Evolutionary conservation across 148 eudicot species (phyloP).

Genomic region (Rhododendron ovatum): DNA sequence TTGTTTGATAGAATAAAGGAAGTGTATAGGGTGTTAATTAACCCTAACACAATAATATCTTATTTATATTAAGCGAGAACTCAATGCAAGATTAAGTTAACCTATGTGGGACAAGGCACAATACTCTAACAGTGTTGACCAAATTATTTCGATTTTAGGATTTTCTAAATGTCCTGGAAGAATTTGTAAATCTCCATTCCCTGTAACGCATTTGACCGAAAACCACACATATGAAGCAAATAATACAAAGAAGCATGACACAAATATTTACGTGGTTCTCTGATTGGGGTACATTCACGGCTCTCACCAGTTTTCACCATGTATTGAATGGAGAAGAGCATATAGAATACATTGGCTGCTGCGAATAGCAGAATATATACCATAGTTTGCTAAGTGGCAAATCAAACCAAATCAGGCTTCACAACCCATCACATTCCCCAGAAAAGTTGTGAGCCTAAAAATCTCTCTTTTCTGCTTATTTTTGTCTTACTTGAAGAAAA

Average conservation of each 20-base stretch:
- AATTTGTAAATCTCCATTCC: not conserved
- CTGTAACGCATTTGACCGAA: not conserved
- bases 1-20: no score
- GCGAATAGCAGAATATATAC: not conserved
- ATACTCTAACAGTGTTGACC: not conserved
- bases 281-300: not conserved
- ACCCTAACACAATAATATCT: no score
- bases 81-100: no score
- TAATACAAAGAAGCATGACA: not conserved
- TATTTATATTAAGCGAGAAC: no score
- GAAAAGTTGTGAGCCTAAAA: not conserved
- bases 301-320: not conserved
- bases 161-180: not conserved
- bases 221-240: not conserved
- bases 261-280: not conserved
- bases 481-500: not conserved
- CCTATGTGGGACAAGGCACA: no score
- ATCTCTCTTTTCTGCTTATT: not conserved
- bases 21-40: no score
- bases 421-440: not conserved
- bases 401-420: not conserved
- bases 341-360: not conserved
- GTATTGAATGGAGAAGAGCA: not conserved
- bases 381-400: not conserved
- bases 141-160: not conserved